phyloP scores from a whole-genome alignment of 768 basidiomycete species.

The Lentinus brumalis region DNA sequence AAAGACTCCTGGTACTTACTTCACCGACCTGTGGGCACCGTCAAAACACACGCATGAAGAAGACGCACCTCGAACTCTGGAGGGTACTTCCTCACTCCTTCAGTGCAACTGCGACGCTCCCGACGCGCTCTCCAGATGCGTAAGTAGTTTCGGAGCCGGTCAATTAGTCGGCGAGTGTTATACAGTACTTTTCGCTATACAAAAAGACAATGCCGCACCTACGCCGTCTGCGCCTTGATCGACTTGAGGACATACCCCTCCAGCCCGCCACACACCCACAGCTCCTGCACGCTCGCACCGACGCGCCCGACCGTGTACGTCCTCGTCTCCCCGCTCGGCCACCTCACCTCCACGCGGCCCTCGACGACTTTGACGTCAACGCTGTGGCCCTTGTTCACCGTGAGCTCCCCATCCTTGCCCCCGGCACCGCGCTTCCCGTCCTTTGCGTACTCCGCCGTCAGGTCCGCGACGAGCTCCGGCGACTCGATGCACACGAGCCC shows the following conservation, averaged over 20 bases:
- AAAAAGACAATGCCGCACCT: not conserved
- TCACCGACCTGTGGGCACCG: too few relatives aligned
- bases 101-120: too few relatives aligned
- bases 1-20: too few relatives aligned
- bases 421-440: slow-evolving; percentile 78
- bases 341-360: slow-evolving; percentile 27
- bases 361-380: slow-evolving; percentile 68
- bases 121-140: too few relatives aligned
- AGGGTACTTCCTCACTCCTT: too few relatives aligned
- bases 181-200: not conserved
- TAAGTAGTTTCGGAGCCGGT: too few relatives aligned
- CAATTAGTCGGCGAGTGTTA: not conserved
- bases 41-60: too few relatives aligned
- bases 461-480: slow-evolving; percentile 83
- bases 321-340: slow-evolving; percentile 48
- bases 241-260: slow-evolving; percentile 88
- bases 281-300: slow-evolving; percentile 93
- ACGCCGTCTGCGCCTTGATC: slow-evolving; percentile 40
- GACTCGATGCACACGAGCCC: slow-evolving; percentile 94
- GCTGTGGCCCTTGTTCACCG: slow-evolving; percentile 68
- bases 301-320: slow-evolving; percentile 71
- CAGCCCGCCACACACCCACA: slow-evolving; percentile 94
- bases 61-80: too few relatives aligned
- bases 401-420: slow-evolving; percentile 79
- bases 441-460: slow-evolving; percentile 75